Evolutionary conservation across 371 early-diverging fungal genomes (phyloP).

Genomic region (Apophysomyces variabilis): DNA sequence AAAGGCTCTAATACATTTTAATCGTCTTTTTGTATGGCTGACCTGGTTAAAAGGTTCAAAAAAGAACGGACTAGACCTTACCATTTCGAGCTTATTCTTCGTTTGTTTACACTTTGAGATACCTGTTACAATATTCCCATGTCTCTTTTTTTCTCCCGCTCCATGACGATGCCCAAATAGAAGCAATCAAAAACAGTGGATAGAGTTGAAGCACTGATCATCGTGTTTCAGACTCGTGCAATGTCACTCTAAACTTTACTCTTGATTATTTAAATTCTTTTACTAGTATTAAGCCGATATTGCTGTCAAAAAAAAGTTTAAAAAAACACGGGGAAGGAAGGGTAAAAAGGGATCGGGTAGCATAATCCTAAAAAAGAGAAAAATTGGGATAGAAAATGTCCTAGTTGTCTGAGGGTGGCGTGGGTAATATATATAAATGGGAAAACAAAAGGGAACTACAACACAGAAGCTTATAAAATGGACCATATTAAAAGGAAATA

Average conservation of each 20-base stretch:
- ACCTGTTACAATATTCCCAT: conserved; percentile 10
- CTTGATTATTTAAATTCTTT: not conserved
- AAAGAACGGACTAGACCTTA: conserved; percentile 8
- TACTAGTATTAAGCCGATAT: not conserved
- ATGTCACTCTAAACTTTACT: conserved; percentile 3
- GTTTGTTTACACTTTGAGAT: not conserved
- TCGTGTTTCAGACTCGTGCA: conserved; percentile 3
- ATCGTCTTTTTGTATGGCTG: not conserved
- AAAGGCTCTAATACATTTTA: not conserved
- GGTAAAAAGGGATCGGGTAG: not conserved
- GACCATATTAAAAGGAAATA: not conserved
- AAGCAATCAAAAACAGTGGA: not conserved
- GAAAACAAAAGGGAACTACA: not conserved
- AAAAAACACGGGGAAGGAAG: not conserved
- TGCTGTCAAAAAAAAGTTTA: not conserved
- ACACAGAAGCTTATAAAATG: conserved; percentile 4
- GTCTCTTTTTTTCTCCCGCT: not conserved
- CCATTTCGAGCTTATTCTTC: not conserved
- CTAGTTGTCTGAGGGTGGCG: not conserved
- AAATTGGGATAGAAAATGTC: not conserved
- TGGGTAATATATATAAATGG: conserved; percentile 7
- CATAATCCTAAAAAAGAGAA: not conserved
- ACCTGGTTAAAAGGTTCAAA: not conserved
- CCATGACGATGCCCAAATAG: not conserved
- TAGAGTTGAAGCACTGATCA: conserved; percentile 4